Evolutionary conservation across 2,329 filamentous ascomycete genomes (phyloP), one percentile per base, ranked within the genome.

Genomic region (Colletotrichum caudatum): DNA sequence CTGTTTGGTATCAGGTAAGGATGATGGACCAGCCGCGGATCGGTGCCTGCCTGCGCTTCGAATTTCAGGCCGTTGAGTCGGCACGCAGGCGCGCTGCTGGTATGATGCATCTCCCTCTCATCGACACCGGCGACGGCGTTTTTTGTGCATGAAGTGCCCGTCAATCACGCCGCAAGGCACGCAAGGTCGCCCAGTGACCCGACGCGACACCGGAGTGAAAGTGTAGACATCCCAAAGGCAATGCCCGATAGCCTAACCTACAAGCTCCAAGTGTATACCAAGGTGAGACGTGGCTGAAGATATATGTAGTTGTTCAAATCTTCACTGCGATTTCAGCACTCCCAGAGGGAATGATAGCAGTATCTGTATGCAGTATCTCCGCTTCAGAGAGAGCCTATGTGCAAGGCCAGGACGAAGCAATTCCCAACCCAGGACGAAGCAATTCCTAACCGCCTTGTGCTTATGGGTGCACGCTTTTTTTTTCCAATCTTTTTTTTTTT

Each of bases 401-500:
- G 23, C 5, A 26, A 51, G 23, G 12, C 50, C 50, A 29, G 12
- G 18, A 29, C n/a, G 23, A 51, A 14, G 23, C 50, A 51, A 23
- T 2, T 20, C 6, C 41, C 8, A 20, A 8, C 16, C 41, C 50
- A 29, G 12, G 18, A 29, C n/a, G 23, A 51, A 14, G 23, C 50
- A 51, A 23, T 2, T 20, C 6, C 41, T 20, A 20, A 8, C 16
- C 41, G 1, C 2, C 18, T 20, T 44, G 41, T 29, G 23, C 8
- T 16, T 29, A 51, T 16, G 5, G 5, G 2, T 8, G 23, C 29
- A 29, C 14, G 5, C 2, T 14, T 16, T 2, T 29, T 1, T 2
- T 3, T 2, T 2, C n/a, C n/a, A n/a, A n/a, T n/a, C n/a, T n/a
- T n/a, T 5, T 14, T 16, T 2, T 29, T 1, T 2, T 3, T 2